A percentile compares a stretch with the other conserved stretches of the same genome.
Conservation (phyloP, 2,329 filamentous ascomycete species). For the Dactylellina sp. region DNA sequence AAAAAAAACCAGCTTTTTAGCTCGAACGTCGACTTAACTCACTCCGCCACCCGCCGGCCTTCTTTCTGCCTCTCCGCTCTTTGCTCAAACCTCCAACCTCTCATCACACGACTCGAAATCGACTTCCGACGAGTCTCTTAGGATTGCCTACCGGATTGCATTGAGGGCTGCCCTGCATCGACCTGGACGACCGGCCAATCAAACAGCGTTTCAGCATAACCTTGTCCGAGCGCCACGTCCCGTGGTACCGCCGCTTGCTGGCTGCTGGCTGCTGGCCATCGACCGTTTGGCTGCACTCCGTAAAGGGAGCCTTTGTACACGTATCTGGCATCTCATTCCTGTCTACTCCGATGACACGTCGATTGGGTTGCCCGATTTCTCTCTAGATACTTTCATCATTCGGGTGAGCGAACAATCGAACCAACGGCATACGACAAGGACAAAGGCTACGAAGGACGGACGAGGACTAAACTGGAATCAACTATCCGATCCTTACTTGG, state of each 20-base stretch:
- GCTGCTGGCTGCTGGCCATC: slow-evolving; percentile 22
- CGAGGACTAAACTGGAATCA: too few relatives aligned
- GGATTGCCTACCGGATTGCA: slow-evolving; percentile 33
- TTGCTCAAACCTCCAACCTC: slow-evolving; percentile 9
- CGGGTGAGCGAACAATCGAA: slow-evolving; percentile 29
- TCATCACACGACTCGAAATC: slow-evolving; percentile 54
- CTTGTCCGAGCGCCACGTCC: slow-evolving; percentile 57
- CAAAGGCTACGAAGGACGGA: background rate
- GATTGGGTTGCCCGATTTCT: slow-evolving; percentile 38
- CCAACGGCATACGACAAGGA: slow-evolving; percentile 3
- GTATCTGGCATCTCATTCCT: slow-evolving; percentile 44
- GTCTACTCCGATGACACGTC: slow-evolving; percentile 56
- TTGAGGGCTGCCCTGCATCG: slow-evolving; percentile 47
- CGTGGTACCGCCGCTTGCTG: slow-evolving; percentile 50
- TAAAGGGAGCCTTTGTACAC: slow-evolving; percentile 50
- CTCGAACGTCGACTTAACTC: slow-evolving; percentile 56
- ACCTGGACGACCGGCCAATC: slow-evolving; percentile 41
- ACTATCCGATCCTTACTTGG: too few relatives aligned
- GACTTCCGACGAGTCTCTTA: slow-evolving; percentile 13
- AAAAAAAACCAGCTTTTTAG: slow-evolving; percentile 46
- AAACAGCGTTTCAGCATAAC: slow-evolving; percentile 55
- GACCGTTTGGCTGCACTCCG: slow-evolving; percentile 42
- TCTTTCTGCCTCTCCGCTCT: slow-evolving; percentile 22
- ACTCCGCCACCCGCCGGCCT: slow-evolving; percentile 52
- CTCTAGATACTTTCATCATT: slow-evolving; percentile 18